Evolutionary conservation across 495 filamentous ascomycete genomes (phyloP), one percentile per base, ranked within the genome.

Genomic region (Rhypophila decipiens): DNA sequence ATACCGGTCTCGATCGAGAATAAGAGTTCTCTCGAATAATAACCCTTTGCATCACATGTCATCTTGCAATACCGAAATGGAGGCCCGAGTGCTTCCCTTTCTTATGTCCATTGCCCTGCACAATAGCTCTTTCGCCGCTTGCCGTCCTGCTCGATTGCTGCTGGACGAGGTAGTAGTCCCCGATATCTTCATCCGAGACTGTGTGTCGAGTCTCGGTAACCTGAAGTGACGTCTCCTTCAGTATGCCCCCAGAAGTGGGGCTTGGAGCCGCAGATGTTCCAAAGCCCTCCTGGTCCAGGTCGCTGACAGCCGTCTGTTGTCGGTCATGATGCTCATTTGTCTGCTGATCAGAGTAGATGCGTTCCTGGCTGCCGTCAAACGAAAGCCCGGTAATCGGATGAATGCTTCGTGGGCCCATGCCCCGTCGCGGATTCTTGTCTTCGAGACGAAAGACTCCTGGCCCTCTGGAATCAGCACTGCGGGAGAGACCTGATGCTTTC

Each of bases 331-430:
- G 36, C 4, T 21, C 13, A 3, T 11, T 20, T 15, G 36, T 12
- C 17, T 24, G 34, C 3, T 37, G 12, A 8, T 65, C 56, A 45
- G 42, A 52, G 43, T 71, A 52, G 35, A 77, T 76, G 24, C 60
- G 61, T 52, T 77, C 75, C 43, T 77, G 71, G 52, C 74, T 77
- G 57, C 70, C 73, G 43, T 56, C 74, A 38, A 74, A 65, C 9
- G 73, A 70, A 50, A 76, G 55, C 7, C 68, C 61, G 4, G 75
- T 75, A 24, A 72, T 66, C 13, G 72, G 71, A 49, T 79, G 63
- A 3, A 59, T 59, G 35, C 58, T 71, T 4, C 61, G 49, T 1
- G 66, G 65, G 2, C 65, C 66, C 42, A 55, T 55, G 12, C 71
- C 60, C 20, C 72, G 64, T n/a, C 68, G 67, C 35, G 64, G 65